Evolutionary conservation across 768 basidiomycete genomes (phyloP).

Genomic region (Trametes cubensis): DNA sequence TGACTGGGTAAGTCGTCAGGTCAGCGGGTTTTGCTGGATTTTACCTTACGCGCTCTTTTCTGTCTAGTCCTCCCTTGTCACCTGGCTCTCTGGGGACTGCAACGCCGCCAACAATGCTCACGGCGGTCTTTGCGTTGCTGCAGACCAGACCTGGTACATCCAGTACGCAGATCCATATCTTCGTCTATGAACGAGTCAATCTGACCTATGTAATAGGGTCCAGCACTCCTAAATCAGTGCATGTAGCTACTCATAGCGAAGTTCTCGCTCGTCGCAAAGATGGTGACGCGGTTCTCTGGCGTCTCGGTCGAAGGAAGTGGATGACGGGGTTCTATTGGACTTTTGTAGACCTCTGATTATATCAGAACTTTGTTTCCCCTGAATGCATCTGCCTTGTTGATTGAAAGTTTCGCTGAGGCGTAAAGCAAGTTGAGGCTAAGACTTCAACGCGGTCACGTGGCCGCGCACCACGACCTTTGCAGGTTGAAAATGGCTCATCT

Average conservation of each 20-base stretch:
- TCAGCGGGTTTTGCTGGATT: background rate
- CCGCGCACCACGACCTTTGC: too few relatives aligned
- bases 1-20: constrained; percentile 43
- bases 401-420: too few relatives aligned
- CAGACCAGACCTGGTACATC: constrained; percentile 50
- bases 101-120: constrained; percentile 53
- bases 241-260: background rate
- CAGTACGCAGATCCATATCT: constrained; percentile 35
- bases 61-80: constrained; percentile 41
- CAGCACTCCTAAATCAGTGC: background rate
- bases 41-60: background rate
- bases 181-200: background rate
- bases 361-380: too few relatives aligned
- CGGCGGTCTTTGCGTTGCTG: constrained; percentile 51
- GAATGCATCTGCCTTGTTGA: too few relatives aligned
- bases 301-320: too few relatives aligned
- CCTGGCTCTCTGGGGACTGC: constrained; percentile 48
- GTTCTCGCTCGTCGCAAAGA: too few relatives aligned
- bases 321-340: too few relatives aligned
- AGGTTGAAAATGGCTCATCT: too few relatives aligned
- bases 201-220: background rate
- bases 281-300: too few relatives aligned
- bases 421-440: too few relatives aligned
- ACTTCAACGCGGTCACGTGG: too few relatives aligned
- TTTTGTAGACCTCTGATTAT: too few relatives aligned